These are phyloP conservation scores for Fagus crenata DNA, from an alignment of 306 rosid species.

Conservation along the genomic window DNA sequence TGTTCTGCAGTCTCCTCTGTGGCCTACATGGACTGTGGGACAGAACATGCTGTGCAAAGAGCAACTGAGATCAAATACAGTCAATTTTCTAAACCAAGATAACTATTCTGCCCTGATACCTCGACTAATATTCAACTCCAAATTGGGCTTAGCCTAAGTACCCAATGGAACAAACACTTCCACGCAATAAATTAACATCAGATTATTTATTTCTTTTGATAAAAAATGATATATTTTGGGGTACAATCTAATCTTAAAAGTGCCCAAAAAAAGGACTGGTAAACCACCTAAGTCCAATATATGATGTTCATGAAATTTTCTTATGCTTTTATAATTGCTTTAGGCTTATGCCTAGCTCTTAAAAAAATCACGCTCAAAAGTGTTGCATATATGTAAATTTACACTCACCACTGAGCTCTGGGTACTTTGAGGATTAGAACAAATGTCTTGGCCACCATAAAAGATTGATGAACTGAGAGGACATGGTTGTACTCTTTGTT, in stretches of 20 bases:
- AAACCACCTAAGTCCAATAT: neutral
- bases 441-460: constrained; percentile 89
- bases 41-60: neutral
- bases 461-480: constrained; percentile 88
- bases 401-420: constrained; percentile 51
- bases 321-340: neutral
- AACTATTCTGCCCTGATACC: constrained; percentile 1
- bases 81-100: neutral
- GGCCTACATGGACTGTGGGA: neutral
- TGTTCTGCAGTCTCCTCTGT: neutral
- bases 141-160: neutral
- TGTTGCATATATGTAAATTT: neutral
- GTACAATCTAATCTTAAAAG: neutral
- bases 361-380: neutral
- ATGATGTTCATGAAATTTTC: constrained; percentile 10
- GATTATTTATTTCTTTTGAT: neutral
- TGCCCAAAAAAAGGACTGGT: neutral
- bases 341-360: neutral
- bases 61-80: neutral
- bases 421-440: constrained; percentile 51
- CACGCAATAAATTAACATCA: neutral
- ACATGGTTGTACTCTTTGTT: constrained; percentile 80
- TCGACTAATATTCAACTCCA: constrained; percentile 6
- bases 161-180: neutral
- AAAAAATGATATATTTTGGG: neutral